Conservation (phyloP, 129 eudicot species). For the Flaveria robusta region DNA sequence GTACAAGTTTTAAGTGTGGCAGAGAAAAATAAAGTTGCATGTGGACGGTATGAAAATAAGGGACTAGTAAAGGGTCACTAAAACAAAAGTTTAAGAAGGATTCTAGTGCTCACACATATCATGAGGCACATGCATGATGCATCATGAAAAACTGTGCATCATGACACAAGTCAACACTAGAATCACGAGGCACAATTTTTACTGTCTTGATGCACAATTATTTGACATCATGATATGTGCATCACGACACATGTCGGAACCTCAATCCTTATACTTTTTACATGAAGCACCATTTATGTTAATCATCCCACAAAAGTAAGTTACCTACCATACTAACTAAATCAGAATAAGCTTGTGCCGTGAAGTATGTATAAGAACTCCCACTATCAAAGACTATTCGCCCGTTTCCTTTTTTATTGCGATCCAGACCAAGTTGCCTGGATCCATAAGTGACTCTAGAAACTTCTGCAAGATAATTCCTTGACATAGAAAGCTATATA, state of each 20-base stretch:
- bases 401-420: constrained; percentile 40
- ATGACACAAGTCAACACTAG: neutral
- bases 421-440: constrained; percentile 50
- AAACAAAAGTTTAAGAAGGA: neutral
- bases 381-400: constrained; percentile 70
- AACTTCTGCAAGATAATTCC: constrained; percentile 62
- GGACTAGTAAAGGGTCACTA: neutral
- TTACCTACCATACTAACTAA: constrained; percentile 47
- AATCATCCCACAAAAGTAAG: neutral
- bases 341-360: constrained; percentile 64
- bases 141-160: neutral
- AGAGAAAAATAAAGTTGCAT: neutral
- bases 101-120: neutral
- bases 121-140: neutral
- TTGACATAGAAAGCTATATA: constrained; percentile 27
- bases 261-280: neutral
- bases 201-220: neutral
- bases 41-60: neutral
- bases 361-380: constrained; percentile 79
- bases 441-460: constrained; percentile 55
- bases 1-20: neutral
- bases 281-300: neutral
- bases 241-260: too few species aligned
- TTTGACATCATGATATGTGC: neutral
- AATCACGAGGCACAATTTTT: neutral